phyloP scores from a whole-genome alignment of 306 rosid species.

The Begonia masoniana region DNA sequence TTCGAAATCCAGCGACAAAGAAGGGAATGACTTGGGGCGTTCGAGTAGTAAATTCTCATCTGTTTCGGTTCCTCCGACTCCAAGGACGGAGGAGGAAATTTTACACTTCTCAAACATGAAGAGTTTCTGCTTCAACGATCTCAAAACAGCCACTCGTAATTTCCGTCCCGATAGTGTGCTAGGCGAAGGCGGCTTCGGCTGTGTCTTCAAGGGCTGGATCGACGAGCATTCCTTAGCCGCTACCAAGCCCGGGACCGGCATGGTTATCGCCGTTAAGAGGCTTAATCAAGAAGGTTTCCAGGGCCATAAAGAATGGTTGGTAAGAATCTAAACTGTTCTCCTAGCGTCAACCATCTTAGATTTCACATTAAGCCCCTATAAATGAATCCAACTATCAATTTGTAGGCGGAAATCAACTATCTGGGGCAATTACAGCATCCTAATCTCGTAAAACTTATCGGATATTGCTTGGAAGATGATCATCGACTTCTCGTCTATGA shows the following conservation, averaged over 20 bases:
- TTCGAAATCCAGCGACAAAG: constrained; percentile 25
- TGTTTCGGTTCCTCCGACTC: constrained; percentile 47
- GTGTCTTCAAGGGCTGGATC: constrained; percentile 89
- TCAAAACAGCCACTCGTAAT: constrained; percentile 77
- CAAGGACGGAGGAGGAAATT: constrained; percentile 90
- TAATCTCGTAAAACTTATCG: constrained; percentile 85
- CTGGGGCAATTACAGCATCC: constrained; percentile 90
- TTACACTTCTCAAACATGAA: constrained; percentile 68
- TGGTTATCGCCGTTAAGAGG: constrained; percentile 84
- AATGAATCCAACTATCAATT: background rate
- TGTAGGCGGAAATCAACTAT: constrained; percentile 79
- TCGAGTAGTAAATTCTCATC: constrained; percentile 39
- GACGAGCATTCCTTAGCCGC: constrained; percentile 70
- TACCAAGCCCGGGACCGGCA: constrained; percentile 74
- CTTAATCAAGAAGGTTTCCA: constrained; percentile 92
- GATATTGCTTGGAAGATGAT: constrained; percentile 93
- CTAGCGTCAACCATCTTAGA: background rate
- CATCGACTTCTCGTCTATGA: constrained; percentile 91
- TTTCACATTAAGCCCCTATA: background rate
- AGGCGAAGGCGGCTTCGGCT: constrained; percentile 96
- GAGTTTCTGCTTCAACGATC: constrained; percentile 57
- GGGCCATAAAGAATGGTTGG: constrained; percentile 99
- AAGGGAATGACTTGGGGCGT: constrained; percentile 21
- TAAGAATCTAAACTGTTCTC: constrained; percentile 26
- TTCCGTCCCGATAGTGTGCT: constrained; percentile 95